A percentile compares a stretch with the other conserved stretches of the same genome.
Conservation (phyloP, 768 basidiomycete genomes). For the Phylloporus sp. region DNA sequence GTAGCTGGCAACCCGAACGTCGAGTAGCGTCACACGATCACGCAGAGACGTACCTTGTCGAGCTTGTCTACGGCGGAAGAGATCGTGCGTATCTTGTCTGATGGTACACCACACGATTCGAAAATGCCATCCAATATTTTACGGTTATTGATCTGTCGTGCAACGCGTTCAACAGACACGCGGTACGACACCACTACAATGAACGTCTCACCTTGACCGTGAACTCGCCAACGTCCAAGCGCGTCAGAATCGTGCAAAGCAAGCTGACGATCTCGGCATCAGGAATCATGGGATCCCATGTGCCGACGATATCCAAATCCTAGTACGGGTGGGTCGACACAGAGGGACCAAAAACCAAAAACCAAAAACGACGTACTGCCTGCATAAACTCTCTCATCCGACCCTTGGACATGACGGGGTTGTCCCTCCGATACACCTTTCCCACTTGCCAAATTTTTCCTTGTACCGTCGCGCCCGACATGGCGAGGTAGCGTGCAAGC, state of each 20-base stretch:
- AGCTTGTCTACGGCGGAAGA: constrained; percentile 98
- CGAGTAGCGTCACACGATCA: not conserved
- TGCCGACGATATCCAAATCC: constrained; percentile 94
- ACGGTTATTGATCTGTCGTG: constrained; percentile 79
- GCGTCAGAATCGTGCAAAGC: constrained; percentile 72
- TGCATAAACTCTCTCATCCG: constrained; percentile 99
- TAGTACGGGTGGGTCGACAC: constrained; percentile 23
- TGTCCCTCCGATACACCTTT: constrained; percentile 97
- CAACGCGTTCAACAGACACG: constrained; percentile 1
- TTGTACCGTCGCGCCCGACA: constrained; percentile 79
- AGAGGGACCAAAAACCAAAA: no score
- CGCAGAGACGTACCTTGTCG: constrained; percentile 65
- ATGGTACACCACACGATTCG: constrained; percentile 89
- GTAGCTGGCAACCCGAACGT: constrained; percentile 40
- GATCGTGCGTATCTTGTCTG: constrained; percentile 84
- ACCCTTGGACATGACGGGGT: constrained; percentile 96
- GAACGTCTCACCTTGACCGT: constrained; percentile 71
- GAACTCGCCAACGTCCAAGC: constrained; percentile 89
- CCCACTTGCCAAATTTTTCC: constrained; percentile 95
- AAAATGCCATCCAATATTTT: constrained; percentile 98
- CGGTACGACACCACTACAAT: not conserved
- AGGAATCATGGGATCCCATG: constrained; percentile 95
- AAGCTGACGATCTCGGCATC: constrained; percentile 88
- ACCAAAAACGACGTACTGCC: constrained; percentile 54
- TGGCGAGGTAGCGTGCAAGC: constrained; percentile 90